These are phyloP conservation scores for Ananas comosus DNA, from an alignment of 176 grass and related monocot species.

Conservation along the genomic window DNA sequence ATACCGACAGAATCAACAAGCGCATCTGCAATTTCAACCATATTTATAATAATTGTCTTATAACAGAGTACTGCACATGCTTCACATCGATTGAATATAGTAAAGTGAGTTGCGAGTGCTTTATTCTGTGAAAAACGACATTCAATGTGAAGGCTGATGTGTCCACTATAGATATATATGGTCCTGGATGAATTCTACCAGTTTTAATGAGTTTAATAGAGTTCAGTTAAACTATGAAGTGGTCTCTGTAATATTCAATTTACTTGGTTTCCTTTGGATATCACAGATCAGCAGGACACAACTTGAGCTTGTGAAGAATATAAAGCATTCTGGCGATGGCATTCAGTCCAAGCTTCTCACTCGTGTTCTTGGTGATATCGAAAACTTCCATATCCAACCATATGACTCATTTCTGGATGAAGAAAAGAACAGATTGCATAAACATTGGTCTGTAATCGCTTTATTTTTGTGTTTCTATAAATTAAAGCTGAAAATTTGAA, in stretches of 20 bases:
- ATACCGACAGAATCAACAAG: too few species aligned
- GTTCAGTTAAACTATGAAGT: background rate
- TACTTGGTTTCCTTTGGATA: background rate
- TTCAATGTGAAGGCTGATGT: too few species aligned
- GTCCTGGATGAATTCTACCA: too few species aligned
- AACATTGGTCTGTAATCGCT: conserved; percentile 34
- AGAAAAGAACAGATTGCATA: conserved; percentile 28
- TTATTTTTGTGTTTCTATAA: conserved; percentile 3
- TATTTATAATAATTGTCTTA: too few species aligned
- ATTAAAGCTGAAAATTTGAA: background rate
- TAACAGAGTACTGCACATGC: too few species aligned
- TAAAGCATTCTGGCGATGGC: conserved; percentile 51
- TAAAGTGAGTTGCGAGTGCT: too few species aligned
- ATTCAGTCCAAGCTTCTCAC: conserved; percentile 40
- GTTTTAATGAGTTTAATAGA: background rate
- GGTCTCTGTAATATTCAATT: background rate
- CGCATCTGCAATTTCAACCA: too few species aligned
- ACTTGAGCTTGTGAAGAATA: conserved; percentile 38
- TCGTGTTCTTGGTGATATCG: conserved; percentile 44
- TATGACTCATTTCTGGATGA: conserved; percentile 35
- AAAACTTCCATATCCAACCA: conserved; percentile 38
- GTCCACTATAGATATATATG: too few species aligned
- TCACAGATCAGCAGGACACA: conserved; percentile 49
- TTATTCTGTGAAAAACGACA: too few species aligned
- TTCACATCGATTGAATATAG: too few species aligned